Evolutionary conservation across 108 stramenopile species (phyloP), one percentile per base, ranked within the genome.

Genomic region (Chaetoceros muelleri): DNA sequence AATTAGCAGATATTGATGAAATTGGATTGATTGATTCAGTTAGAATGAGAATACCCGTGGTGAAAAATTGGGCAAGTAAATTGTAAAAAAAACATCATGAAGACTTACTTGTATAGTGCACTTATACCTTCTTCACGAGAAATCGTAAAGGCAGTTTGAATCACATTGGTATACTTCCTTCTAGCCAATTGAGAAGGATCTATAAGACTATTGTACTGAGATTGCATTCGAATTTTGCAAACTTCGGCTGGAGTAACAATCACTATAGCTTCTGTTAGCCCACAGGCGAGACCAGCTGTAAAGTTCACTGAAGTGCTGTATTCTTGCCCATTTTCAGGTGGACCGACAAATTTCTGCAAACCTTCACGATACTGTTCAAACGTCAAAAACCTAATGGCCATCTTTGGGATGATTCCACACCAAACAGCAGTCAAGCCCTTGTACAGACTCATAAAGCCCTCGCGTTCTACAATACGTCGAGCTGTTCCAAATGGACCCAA

Each of bases 401-500:
- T 96, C 72, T 98, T 98, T 48, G 94, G 93, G n/a, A 96, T 67
- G 48, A 97, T 95, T 48, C 96, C 96, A 1, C 79, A 85, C 57
- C 85, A 94, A 26, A 98, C 96, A 1, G 98, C 95, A 10, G 89
- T 90, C 31, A 98, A 69, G 23, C 98, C 98, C 71, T 97, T 98
- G 92, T 98, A 98, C 48, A 98, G 74, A n/a, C 94, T 85, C 28
- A 80, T 58, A 52, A 95, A 87, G 26, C 96, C 96, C 74, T 98
- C 98, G 20, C 91, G 79, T 40, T 78, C 67, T 3, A 96, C 66
- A 58, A 96, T 96, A 27, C 85, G 82, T 27, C 70, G 60, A 46
- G 90, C 90, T 1, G 94, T 90, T 24, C 84, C 82, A 57, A 85
- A 60, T 0, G 86, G 85, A 24, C 84, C 87, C 1, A 88, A 58